Evolutionary conservation across 495 filamentous ascomycete species (phyloP).

Genomic region (Penicillium mononematosum): DNA sequence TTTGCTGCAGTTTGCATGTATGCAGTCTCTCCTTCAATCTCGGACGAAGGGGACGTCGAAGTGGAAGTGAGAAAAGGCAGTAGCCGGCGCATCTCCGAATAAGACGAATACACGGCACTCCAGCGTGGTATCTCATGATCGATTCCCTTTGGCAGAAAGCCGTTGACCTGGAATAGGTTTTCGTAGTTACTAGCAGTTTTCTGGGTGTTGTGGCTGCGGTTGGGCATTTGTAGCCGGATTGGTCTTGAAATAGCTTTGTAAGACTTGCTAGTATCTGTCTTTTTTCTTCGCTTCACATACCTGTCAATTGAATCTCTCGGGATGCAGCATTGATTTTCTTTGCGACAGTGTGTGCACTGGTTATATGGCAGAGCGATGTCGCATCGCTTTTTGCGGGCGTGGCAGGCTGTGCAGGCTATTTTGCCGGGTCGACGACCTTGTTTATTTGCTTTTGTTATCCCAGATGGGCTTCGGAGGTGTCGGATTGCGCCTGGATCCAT

Average conservation of each 20-base stretch:
- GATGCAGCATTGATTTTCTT: slow-evolving; percentile 15
- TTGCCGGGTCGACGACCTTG: slow-evolving; percentile 12
- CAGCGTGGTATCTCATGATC: slow-evolving; percentile 7
- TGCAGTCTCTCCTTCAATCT: not conserved
- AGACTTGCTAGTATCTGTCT: not conserved
- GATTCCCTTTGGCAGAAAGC: not conserved
- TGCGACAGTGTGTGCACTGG: slow-evolving; percentile 18
- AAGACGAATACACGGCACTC: slow-evolving; percentile 5
- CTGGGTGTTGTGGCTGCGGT: not conserved
- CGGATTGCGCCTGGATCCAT: slow-evolving; percentile 1
- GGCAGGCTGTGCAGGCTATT: slow-evolving; percentile 14
- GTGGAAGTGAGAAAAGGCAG: slow-evolving; percentile 8
- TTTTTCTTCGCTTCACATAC: not conserved
- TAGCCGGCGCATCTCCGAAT: slow-evolving; percentile 11
- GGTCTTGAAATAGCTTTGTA: not conserved
- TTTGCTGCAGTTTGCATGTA: not conserved
- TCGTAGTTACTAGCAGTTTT: not conserved
- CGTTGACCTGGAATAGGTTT: not conserved
- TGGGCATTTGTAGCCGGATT: not conserved
- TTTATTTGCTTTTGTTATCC: slow-evolving; percentile 6
- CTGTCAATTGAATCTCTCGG: slow-evolving; percentile 14
- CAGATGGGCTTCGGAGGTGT: not conserved
- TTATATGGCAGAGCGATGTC: slow-evolving; percentile 6
- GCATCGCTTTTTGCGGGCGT: slow-evolving; percentile 22
- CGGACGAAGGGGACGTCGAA: slow-evolving; percentile 5